Conservation (phyloP, 768 basidiomycete genomes). For the Lentinula edodes region DNA sequence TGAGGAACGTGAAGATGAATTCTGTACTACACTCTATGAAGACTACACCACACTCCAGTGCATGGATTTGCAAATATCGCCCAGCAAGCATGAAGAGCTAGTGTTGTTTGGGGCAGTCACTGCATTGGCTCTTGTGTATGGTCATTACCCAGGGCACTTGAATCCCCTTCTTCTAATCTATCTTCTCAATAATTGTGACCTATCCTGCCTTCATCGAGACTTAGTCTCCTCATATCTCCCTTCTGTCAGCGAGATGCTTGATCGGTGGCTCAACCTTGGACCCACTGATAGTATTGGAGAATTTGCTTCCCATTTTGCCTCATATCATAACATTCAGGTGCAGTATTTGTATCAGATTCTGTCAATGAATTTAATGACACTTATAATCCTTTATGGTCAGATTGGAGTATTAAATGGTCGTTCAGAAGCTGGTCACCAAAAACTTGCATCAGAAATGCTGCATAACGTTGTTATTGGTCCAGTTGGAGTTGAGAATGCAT, state of each 20-base stretch:
- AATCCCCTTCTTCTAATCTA: background rate
- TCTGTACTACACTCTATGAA: background rate
- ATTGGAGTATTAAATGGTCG: background rate
- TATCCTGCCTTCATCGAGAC: background rate
- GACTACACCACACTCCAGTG: background rate
- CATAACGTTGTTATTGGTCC: background rate
- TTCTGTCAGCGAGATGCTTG: background rate
- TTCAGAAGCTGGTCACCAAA: background rate
- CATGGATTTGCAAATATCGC: background rate
- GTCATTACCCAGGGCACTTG: background rate
- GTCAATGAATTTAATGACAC: too few species aligned
- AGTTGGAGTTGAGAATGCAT: background rate
- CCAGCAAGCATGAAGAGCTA: background rate
- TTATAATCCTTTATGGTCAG: background rate
- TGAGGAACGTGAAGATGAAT: background rate
- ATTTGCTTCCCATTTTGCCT: background rate
- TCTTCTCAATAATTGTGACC: background rate
- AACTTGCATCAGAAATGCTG: background rate
- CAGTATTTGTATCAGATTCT: too few species aligned
- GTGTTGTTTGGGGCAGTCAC: background rate
- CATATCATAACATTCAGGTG: background rate
- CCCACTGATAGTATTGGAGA: background rate
- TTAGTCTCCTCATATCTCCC: background rate
- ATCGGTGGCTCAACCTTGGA: background rate
- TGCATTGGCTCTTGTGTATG: background rate